These are phyloP conservation scores for Sporothrix inflata DNA, from an alignment of 2,329 filamentous ascomycete genomes.

Conservation along the genomic window DNA sequence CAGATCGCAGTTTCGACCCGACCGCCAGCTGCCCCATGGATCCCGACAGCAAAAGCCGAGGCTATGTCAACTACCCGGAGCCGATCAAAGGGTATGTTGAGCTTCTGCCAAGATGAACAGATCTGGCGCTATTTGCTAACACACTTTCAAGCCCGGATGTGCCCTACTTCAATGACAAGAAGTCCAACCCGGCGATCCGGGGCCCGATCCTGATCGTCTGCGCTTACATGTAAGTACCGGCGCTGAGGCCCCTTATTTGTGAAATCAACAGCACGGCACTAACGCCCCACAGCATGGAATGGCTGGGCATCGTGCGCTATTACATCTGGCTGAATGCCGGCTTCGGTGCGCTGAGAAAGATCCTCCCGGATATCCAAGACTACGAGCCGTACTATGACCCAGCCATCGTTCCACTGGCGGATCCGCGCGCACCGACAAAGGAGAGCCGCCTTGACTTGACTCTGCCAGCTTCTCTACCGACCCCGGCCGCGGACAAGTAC, in stretches of 20 bases:
- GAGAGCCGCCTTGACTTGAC: slow-evolving; percentile 29
- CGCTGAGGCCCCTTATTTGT: background rate
- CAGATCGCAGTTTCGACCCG: background rate
- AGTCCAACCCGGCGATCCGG: slow-evolving; percentile 61
- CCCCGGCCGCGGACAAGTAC: slow-evolving; percentile 40
- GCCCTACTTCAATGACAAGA: slow-evolving; percentile 51
- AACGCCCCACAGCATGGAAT: slow-evolving; percentile 52
- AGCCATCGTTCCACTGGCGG: slow-evolving; percentile 47
- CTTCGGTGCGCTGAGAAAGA: slow-evolving; percentile 60
- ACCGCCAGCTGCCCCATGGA: slow-evolving; percentile 29
- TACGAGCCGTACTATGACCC: slow-evolving; percentile 54
- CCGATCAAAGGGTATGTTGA: slow-evolving; percentile 42
- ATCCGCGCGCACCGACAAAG: slow-evolving; percentile 49
- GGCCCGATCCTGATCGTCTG: slow-evolving; percentile 58
- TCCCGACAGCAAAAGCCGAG: slow-evolving; percentile 29
- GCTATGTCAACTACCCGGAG: slow-evolving; percentile 45
- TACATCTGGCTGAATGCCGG: slow-evolving; percentile 66
- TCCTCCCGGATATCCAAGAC: slow-evolving; percentile 55
- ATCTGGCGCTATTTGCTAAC: background rate
- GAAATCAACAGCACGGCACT: background rate
- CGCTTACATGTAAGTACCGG: slow-evolving; percentile 55
- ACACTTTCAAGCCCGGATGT: slow-evolving; percentile 40
- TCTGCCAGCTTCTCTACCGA: slow-evolving; percentile 25
- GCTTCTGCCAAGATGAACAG: background rate
- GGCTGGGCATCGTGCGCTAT: slow-evolving; percentile 56